Evolutionary conservation across 1,284 basidiomycete species (phyloP), one percentile per base, ranked within the genome.

Genomic region (Coniophora puteana): DNA sequence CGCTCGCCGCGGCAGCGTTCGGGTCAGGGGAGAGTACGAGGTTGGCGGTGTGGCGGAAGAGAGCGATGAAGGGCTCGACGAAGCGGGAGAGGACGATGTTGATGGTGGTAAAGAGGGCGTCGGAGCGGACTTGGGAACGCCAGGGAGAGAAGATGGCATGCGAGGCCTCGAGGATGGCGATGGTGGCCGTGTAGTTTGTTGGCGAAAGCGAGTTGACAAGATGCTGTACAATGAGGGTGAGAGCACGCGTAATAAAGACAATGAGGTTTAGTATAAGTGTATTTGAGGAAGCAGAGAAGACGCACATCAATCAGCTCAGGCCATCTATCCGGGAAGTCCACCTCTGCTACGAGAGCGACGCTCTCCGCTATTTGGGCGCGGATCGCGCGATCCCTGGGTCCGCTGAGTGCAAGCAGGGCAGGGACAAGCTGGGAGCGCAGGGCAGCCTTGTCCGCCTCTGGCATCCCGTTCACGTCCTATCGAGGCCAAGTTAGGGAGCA

Each of bases 71-170:
- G 0, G 93, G 89, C 7, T 72, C 60, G 60, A 88, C 83, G 67
- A 98, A 96, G 51, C 83, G 83, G 29, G 68, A 72, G 35, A 99
- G 76, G 40, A 98, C 95, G 47, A 89, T 76, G 67, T 96, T 97
- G 73, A 99, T 98, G 57, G 90, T 87, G 3, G 82, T 75, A 69
- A 88, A 99, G 37, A 99, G 81, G 30, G 74, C 64, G 66, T 99
- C 86, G 5, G 89, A 87, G 43, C 93, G 83, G 55, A 94, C 89
- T 54, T 89, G 88, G 4, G 91, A 81, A 40, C 95, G 80, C 95
- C 95, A 99, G 49, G 83, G 79, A 40, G 81, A 78, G 68, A 97
- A 98, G 56, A 99, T 98, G 29, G 92, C 93, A 63, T 98, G 95
- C 0, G 93, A 91, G 0, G 94, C 94, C 53, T 95, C 81, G 26